These are phyloP conservation scores for Phymatotrichopsis omnivora DNA, from an alignment of 2,329 filamentous ascomycete species.

Conservation along the genomic window DNA sequence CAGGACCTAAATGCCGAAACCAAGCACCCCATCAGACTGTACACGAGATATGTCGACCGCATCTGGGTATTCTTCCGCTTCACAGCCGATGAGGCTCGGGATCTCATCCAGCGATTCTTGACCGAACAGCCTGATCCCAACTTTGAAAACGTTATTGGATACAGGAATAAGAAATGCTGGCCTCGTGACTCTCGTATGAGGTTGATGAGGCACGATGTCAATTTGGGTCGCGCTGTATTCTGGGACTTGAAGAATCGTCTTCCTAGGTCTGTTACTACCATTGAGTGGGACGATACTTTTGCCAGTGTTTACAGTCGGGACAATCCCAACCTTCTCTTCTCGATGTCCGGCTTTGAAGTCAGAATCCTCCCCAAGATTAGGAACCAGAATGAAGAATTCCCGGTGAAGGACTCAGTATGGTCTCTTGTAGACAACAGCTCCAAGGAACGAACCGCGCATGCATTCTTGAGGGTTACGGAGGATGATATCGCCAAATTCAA, in stretches of 20 bases:
- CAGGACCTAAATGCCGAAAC: conserved; percentile 85
- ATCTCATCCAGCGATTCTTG: conserved; percentile 92
- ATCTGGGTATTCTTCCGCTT: conserved; percentile 98
- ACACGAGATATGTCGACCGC: conserved; percentile 94
- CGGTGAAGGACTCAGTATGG: conserved; percentile 97
- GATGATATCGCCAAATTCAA: conserved; percentile 99
- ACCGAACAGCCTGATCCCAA: conserved; percentile 98
- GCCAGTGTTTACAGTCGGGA: conserved; percentile 96
- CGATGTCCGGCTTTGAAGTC: conserved; percentile 97
- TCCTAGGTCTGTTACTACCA: conserved; percentile 87
- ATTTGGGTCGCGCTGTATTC: conserved; percentile 92
- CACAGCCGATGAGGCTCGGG: conserved; percentile 82
- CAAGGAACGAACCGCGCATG: conserved; percentile 93
- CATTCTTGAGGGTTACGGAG: conserved; percentile 94
- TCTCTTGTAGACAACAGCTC: conserved; percentile 91
- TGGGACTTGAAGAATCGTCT: conserved; percentile 98
- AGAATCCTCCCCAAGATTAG: conserved; percentile 90
- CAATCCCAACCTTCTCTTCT: conserved; percentile 93
- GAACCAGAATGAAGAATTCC: conserved; percentile 92
- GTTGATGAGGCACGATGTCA: conserved; percentile 96
- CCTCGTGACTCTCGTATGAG: conserved; percentile 95
- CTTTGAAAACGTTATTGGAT: conserved; percentile 98
- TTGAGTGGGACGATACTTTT: conserved; percentile 99
- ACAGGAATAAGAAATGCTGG: conserved; percentile 99
- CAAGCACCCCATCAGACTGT: conserved; percentile 90